Evolutionary conservation across 2,329 filamentous ascomycete genomes (phyloP), one percentile per base, ranked within the genome.

Genomic region (Exophiala calicioides): DNA sequence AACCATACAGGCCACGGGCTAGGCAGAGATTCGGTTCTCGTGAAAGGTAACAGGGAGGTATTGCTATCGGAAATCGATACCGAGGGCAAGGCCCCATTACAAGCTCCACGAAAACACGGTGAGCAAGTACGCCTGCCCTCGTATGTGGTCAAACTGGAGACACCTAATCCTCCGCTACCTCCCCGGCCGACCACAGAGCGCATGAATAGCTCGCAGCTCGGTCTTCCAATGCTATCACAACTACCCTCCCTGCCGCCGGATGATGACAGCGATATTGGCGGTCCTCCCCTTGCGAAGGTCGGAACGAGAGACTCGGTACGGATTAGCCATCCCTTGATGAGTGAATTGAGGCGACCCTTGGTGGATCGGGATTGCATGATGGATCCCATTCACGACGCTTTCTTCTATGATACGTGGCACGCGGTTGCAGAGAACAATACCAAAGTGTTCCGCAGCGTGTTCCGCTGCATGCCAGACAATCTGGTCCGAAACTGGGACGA

Each of bases 381-480:
- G 12, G 93, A 98, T 67, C 93, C 94, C 0, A 70, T 98, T 30
- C 84, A 85, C 47, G 79, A 88, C 43, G 73, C 78, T 1, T 98
- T 98, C 68, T 87, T 88, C 64, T 81, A 93, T 34, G 87, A 95
- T 53, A 83, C 88, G 1, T 98, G 94, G 94, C 84, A 85, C 56
- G 78, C 82, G 13, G 83, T 90, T 42, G 93, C 93, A 1, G 83
- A 86, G 54, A 97, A 97, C 72, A 98, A 98, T 65, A 98, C 93
- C 3, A 91, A 90, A 64, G 79, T 98, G 36, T 98, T 88, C 71
- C 86, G 93, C 23, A 82, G 86, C 52, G 91, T 98, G 6, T 98
- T 98, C 73, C 84, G 90, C 35, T 96, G 90, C 68, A 94, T 95
- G 87, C 93, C 93, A 1, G 93, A 98, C 65, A 96, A 84, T 40